Base-by-base conservation (phyloP, 371 early-diverging fungal genomes). In the Saksenaea oblongispora region DNA sequence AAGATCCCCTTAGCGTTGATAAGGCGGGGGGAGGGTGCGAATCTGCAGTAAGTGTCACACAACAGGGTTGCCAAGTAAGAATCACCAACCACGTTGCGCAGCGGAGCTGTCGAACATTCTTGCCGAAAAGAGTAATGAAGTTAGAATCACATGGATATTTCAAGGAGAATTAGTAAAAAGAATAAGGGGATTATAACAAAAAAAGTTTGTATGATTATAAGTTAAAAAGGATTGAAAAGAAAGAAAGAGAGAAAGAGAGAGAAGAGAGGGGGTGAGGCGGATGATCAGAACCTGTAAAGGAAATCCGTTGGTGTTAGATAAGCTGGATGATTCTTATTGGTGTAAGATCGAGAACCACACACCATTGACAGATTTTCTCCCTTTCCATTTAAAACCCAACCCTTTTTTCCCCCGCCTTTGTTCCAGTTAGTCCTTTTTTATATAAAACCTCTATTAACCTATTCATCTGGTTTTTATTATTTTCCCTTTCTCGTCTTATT, bases 371-470 rank as follows among this genome's bases (percentile, higher is more conserved):
- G 51, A 47, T 47, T 47, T 47, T 47, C 51, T 47, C 51, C 51
- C 51, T 47, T 17, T 22, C n/a, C 18, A 47, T 47, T 47, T 47
- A 47, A 47, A 47, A 47, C 51, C 51, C 51, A 47, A 47, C 51
- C 51, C 51, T 47, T 47, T n/a, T 47, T 47, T 47, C 51, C 51
- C 31, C 51, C 51, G 51, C 51, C 51, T 47, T 47, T 47, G 51
- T 47, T 47, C 51, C 51, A 47, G n/a, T 47, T 47, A 47, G 51
- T 47, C 51, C 51, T 47, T 26, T 47, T 47, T 47, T 47, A 47
- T 47, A 47, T 47, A 47, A 47, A 47, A 47, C 24, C 51, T 22
- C 11, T 41, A 13, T 41, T 10, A 14, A 41, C 22, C 51, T 2
- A 10, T 47, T 47, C 10, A 22, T 10, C 22, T 1, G 17, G 10